phyloP scores from a whole-genome alignment of 2,329 filamentous ascomycete species.

The Fusarium armeniacum region DNA sequence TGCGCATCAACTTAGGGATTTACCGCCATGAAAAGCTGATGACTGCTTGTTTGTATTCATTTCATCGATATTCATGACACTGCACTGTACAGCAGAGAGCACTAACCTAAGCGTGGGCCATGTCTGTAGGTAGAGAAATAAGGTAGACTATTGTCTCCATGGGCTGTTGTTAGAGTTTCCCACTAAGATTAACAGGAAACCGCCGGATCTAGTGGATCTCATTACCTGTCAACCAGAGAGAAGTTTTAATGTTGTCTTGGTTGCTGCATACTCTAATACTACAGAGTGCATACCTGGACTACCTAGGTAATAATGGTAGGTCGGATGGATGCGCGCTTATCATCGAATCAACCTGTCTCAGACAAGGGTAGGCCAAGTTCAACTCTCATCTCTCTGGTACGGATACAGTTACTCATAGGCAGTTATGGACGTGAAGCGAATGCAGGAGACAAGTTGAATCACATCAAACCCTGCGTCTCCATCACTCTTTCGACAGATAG shows the following conservation, averaged over 20 bases:
- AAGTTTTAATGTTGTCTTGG: not conserved
- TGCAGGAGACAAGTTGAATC: slow-evolving; percentile 12
- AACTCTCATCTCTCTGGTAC: slow-evolving; percentile 8
- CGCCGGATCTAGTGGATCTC: slow-evolving; percentile 8
- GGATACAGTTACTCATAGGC: not conserved
- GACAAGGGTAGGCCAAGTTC: slow-evolving; percentile 6
- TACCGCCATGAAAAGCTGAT: not conserved
- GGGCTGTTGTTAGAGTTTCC: slow-evolving; percentile 20
- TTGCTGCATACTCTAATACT: not conserved
- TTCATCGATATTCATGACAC: not conserved
- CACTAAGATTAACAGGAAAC: slow-evolving; percentile 5
- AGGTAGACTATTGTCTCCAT: not conserved
- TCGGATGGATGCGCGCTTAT: slow-evolving; percentile 13
- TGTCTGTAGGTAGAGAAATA: not conserved
- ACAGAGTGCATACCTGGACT: too few relatives aligned
- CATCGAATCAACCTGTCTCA: slow-evolving; percentile 28
- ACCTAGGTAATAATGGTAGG: not conserved
- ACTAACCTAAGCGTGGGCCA: not conserved
- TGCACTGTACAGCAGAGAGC: not conserved
- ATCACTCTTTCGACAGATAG: not conserved
- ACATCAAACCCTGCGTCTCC: slow-evolving; percentile 1
- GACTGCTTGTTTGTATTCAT: not conserved
- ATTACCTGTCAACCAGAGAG: not conserved
- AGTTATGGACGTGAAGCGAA: not conserved
- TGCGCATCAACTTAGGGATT: not conserved